phyloP scores from a whole-genome alignment of 352 stramenopile genomes.

The Phytophthora litchii region DNA sequence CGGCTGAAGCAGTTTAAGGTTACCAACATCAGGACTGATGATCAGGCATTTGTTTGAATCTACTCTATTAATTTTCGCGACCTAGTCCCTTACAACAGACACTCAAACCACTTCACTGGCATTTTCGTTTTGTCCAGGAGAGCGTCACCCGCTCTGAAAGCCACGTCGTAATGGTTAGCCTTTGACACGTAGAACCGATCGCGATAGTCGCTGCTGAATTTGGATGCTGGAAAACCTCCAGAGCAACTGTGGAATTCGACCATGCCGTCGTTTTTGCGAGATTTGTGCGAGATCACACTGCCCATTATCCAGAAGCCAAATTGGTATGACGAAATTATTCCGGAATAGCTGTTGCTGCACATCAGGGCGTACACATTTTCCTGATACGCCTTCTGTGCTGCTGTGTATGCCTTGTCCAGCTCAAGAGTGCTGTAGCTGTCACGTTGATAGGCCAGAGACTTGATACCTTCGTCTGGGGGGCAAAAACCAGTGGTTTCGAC shows the following conservation, averaged over 20 bases:
- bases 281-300: constrained; percentile 35
- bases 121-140: constrained; percentile 38
- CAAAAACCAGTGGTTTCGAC: constrained; percentile 34
- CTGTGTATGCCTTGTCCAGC: constrained; percentile 29
- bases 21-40: no score
- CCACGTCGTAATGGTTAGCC: constrained; percentile 40
- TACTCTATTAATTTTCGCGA: constrained; percentile 1
- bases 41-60: no score
- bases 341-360: constrained; percentile 40
- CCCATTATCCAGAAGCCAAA: constrained; percentile 29
- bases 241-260: constrained; percentile 40
- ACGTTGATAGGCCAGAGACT: constrained; percentile 41
- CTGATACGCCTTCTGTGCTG: constrained; percentile 35
- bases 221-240: constrained; percentile 24
- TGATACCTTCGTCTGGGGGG: constrained; percentile 34
- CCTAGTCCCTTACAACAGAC: constrained; percentile 25
- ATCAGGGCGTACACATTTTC: constrained; percentile 42
- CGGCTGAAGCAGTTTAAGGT: no score
- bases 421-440: constrained; percentile 25
- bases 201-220: constrained; percentile 36
- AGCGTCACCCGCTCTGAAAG: constrained; percentile 46
- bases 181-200: constrained; percentile 40
- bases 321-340: constrained; percentile 41
- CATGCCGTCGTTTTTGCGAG: constrained; percentile 36
- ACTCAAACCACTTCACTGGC: constrained; percentile 55